Conservation (phyloP, 2,329 filamentous ascomycete species). For the Coniella lustricola region DNA sequence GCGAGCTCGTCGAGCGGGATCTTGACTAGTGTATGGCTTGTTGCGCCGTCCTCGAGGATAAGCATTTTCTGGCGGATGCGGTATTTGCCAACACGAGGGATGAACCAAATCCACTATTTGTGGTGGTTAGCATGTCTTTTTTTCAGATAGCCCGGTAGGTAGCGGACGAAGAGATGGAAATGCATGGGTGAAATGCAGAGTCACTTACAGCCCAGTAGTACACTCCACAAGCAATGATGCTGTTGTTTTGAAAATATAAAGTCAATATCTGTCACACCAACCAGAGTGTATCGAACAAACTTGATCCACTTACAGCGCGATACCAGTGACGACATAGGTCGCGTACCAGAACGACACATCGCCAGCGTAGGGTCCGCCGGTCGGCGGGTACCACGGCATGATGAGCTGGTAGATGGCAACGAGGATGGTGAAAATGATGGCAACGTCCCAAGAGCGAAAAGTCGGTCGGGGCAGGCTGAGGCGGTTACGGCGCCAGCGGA, state of each 20-base stretch:
- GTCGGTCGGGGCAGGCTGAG: constrained; percentile 40
- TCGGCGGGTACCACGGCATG: constrained; percentile 67
- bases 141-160: too few species aligned
- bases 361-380: constrained; percentile 49
- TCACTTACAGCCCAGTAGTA: constrained; percentile 39
- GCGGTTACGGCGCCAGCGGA: constrained; percentile 47
- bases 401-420: constrained; percentile 56
- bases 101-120: constrained; percentile 10
- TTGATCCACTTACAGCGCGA: constrained; percentile 58
- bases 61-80: constrained; percentile 6
- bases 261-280: too few species aligned
- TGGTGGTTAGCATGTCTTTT: not conserved
- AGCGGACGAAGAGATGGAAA: too few species aligned
- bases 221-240: constrained; percentile 33
- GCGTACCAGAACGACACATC: constrained; percentile 70
- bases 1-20: constrained; percentile 35
- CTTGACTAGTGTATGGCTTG: constrained; percentile 41
- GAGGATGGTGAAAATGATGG: constrained; percentile 52
- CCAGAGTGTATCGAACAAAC: too few species aligned
- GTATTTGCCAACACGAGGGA: constrained; percentile 5
- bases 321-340: constrained; percentile 58
- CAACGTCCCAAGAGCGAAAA: constrained; percentile 53
- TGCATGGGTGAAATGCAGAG: not conserved
- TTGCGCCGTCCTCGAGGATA: constrained; percentile 33
- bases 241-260: too few species aligned